Base-by-base conservation (phyloP, 2,329 filamentous ascomycete genomes). In the Aspergillus sp. region DNA sequence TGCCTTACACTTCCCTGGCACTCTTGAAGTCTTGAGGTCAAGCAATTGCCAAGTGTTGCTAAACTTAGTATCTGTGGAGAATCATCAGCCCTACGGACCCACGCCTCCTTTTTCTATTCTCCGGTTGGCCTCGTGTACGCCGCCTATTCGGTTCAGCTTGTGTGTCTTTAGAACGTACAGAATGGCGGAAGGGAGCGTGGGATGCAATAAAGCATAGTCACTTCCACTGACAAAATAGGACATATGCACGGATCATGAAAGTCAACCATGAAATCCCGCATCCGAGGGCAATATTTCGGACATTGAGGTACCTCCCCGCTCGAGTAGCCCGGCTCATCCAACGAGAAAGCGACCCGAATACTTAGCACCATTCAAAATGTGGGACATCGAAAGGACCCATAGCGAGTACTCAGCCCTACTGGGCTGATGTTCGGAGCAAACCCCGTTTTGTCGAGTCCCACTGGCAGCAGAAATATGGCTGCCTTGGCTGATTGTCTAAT, bases 401-500 rank as follows among this genome's bases (percentile, higher is more conserved):
- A 27, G 25, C 25, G 9, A 27, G 5, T 10, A 38, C 19, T 41
- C 19, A 41, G 38, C 38, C 38, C 38, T 41, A 41, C 38, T 41
- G 38, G 38, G 38, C 38, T 41, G 38, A 23, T 23, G 19, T 5
- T 41, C 38, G 38, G 38, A 20, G 20, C 17, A 41, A 19, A 23
- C 12, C 38, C 38, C 17, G 22, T 46, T 20, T 20, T 5, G 15
- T 43, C 22, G 25, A 41, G 19, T 23, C 20, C 38, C 38, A 23
- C 38, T 41, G 12, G 7, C 38, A 10, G 17, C 38, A 25, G 33
- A 41, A 50, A 20, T 37, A 52, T 49, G 46, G 49, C 44, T 30
- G 22, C 22, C 13, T 41, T 20, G 35, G 25, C 43, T 41, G 32
- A 51, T 4, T 19, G 7, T 41, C 38, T 13, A 23, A 41, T 41